Percentiles rank a stretch among this genome's conserved stretches.
These are phyloP conservation scores for Penicillium pulvis DNA, from an alignment of 495 filamentous ascomycete genomes.

Conservation along the genomic window DNA sequence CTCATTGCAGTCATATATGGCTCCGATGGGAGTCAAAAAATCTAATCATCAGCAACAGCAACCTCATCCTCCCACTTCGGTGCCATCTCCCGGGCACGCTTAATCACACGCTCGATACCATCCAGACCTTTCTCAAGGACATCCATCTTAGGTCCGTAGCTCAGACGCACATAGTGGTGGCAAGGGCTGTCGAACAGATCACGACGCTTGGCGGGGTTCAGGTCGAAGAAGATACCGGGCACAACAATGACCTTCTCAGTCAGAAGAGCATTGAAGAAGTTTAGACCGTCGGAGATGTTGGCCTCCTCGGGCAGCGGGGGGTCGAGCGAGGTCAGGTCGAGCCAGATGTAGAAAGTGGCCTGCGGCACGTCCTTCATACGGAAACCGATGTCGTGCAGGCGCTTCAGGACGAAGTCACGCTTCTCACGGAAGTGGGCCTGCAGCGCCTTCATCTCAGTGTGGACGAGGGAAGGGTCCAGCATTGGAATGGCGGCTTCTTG, in stretches of 20 bases:
- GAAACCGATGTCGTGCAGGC: constrained; percentile 84
- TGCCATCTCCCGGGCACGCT: constrained; percentile 41
- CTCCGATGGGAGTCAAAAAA: neutral
- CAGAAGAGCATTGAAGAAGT: constrained; percentile 93
- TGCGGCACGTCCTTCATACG: constrained; percentile 74
- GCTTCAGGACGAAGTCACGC: constrained; percentile 81
- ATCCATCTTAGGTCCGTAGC: constrained; percentile 92
- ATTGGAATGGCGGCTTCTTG: constrained; percentile 91
- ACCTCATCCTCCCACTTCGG: constrained; percentile 43
- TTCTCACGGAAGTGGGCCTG: constrained; percentile 87
- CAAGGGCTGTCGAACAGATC: constrained; percentile 95
- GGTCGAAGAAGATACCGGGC: constrained; percentile 79
- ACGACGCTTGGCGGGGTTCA: constrained; percentile 86
- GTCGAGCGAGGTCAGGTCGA: constrained; percentile 58
- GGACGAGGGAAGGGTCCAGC: constrained; percentile 80
- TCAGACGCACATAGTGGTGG: constrained; percentile 91
- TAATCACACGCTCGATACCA: constrained; percentile 78
- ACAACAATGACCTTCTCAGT: constrained; percentile 94
- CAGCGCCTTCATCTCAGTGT: constrained; percentile 84
- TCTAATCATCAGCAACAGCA: constrained; percentile 44
- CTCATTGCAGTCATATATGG: neutral
- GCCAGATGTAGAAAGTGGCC: constrained; percentile 92
- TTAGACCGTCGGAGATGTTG: constrained; percentile 85
- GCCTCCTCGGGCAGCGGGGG: constrained; percentile 45
- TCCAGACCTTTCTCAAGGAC: constrained; percentile 80